Evolutionary conservation across 495 filamentous ascomycete genomes (phyloP).

Genomic region (Paragyromitra xinjiangensis): DNA sequence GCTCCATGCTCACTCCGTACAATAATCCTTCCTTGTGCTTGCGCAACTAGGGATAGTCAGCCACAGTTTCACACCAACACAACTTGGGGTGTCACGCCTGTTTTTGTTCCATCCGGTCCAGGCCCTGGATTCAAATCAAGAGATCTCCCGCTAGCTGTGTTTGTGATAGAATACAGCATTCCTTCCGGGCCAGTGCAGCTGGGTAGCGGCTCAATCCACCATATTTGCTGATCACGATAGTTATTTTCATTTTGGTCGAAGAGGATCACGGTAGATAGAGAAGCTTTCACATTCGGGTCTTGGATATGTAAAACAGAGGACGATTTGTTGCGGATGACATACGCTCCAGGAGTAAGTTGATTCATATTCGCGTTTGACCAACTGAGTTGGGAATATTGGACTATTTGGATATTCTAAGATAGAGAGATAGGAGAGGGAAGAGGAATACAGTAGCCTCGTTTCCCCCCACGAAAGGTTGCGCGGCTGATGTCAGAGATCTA

Average conservation of each 20-base stretch:
- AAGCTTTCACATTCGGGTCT: not conserved
- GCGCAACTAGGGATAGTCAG: not conserved
- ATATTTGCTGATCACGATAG: conserved; percentile 19
- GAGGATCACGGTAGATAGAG: not conserved
- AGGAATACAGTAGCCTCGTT: not conserved
- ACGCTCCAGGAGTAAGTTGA: conserved; percentile 14
- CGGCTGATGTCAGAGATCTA: not conserved
- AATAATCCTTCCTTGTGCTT: not conserved
- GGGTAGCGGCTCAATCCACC: conserved; percentile 20
- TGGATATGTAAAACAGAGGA: conserved; percentile 16
- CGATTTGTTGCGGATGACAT: conserved; percentile 18
- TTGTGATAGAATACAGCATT: conserved; percentile 6
- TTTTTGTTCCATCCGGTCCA: not conserved
- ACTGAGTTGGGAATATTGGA: not conserved
- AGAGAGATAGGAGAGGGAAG: not conserved
- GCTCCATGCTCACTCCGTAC: not conserved
- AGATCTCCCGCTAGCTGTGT: conserved; percentile 2
- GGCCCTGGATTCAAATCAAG: conserved; percentile 5
- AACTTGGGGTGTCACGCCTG: not conserved
- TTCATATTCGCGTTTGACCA: not conserved
- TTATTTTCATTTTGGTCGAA: conserved; percentile 15
- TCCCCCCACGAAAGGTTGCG: not conserved
- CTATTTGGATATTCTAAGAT: not conserved
- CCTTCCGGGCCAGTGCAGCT: not conserved
- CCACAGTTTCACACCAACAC: not conserved